Conservation (phyloP, 2,329 filamentous ascomycete genomes). For the Bipolaris oryzae region DNA sequence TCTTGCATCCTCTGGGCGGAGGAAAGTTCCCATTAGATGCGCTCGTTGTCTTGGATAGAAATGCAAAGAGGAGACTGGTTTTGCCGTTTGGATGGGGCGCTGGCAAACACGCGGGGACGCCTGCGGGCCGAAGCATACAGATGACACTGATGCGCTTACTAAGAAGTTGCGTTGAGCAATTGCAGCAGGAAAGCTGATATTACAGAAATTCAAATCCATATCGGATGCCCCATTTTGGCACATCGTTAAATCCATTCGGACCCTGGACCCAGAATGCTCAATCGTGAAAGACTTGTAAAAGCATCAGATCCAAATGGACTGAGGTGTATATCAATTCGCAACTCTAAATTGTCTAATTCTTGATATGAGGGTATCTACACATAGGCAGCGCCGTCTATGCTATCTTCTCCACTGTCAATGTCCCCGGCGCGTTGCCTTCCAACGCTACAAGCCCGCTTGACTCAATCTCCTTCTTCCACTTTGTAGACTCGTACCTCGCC, state of each 20-base stretch:
- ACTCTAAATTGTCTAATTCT: not conserved
- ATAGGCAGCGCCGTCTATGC: not conserved
- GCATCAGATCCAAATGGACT: not conserved
- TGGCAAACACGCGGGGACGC: constrained; percentile 42
- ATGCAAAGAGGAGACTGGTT: constrained; percentile 47
- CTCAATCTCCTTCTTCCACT: constrained; percentile 78
- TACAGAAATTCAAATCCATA: not conserved
- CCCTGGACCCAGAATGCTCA: not conserved
- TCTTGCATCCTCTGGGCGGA: constrained; percentile 54
- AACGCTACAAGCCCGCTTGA: constrained; percentile 53
- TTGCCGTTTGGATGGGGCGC: constrained; percentile 55
- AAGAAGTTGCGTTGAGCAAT: constrained; percentile 33
- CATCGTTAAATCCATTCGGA: not conserved
- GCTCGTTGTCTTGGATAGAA: constrained; percentile 51
- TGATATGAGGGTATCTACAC: not conserved
- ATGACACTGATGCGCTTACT: constrained; percentile 36
- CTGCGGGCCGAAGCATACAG: constrained; percentile 40
- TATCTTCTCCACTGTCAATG: constrained; percentile 31
- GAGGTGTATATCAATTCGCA: not conserved
- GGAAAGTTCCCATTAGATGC: constrained; percentile 53
- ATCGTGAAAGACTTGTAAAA: not conserved
- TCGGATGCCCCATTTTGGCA: not conserved
- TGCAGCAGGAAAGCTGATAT: constrained; percentile 23
- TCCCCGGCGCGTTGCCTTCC: constrained; percentile 27
- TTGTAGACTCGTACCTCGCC: constrained; percentile 73